phyloP scores from a whole-genome alignment of 805 yeast genomes.

The Yamadazyma olivae region DNA sequence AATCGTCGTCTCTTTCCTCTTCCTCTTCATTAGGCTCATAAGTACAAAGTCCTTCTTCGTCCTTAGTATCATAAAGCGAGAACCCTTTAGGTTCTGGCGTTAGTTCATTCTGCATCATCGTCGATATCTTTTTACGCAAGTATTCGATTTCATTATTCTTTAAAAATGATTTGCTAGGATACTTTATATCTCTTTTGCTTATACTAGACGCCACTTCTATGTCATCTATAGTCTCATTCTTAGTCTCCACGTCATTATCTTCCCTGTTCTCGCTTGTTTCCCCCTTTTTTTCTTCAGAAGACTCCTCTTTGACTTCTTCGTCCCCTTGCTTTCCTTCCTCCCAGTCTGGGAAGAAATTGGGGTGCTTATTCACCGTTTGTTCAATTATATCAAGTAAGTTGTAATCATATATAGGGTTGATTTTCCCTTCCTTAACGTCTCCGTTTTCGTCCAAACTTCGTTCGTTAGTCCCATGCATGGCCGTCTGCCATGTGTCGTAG shows the following conservation, averaged over 20 bases:
- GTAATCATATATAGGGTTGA: constrained; percentile 18
- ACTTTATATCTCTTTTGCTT: constrained; percentile 3
- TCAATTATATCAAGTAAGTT: constrained; percentile 30
- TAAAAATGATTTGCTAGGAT: constrained; percentile 5
- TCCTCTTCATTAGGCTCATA: constrained; percentile 17
- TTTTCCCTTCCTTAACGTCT: constrained; percentile 3
- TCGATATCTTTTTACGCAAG: constrained; percentile 23
- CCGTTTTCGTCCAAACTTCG: constrained; percentile 1
- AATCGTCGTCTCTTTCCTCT: constrained; percentile 22
- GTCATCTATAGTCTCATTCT: not conserved
- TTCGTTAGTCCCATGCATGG: constrained; percentile 16
- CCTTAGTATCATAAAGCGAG: constrained; percentile 32
- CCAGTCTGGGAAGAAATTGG: constrained; percentile 7
- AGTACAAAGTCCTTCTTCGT: constrained; percentile 38
- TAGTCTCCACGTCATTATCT: not conserved
- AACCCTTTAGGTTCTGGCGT: constrained; percentile 20
- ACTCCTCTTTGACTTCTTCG: not conserved
- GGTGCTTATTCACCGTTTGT: constrained; percentile 13
- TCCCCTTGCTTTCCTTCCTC: not conserved
- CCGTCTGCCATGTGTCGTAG: constrained; percentile 38
- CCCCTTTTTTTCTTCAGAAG: not conserved
- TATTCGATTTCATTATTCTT: constrained; percentile 24
- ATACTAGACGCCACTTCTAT: not conserved
- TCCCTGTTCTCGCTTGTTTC: not conserved
- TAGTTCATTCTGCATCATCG: constrained; percentile 17